Conservation (phyloP, 2,329 filamentous ascomycete species). For the Zasmidium angulare region DNA sequence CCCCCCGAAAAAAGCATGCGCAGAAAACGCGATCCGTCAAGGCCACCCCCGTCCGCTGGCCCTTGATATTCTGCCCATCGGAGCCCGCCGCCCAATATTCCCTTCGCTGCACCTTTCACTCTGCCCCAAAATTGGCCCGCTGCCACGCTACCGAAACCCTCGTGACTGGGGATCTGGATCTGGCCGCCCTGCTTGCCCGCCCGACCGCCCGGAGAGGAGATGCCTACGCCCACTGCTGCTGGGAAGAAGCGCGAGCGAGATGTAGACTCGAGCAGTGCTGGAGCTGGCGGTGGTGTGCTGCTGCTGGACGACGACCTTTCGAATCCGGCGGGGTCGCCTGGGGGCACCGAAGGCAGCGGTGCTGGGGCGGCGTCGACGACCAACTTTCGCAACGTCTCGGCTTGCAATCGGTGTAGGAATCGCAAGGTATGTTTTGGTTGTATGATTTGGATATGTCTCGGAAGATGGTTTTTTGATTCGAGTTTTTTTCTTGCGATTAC, state of each 20-base stretch:
- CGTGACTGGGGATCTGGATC: background rate
- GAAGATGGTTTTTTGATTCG: background rate
- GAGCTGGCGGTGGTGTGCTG: background rate
- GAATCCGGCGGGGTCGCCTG: constrained; percentile 11
- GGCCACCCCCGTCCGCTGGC: background rate
- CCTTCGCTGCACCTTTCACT: background rate
- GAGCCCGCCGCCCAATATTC: background rate
- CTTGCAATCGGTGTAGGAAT: constrained; percentile 87
- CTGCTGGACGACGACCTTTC: background rate
- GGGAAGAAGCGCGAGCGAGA: constrained; percentile 23
- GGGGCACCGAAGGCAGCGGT: constrained; percentile 5
- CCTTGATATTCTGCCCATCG: background rate
- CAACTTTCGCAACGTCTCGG: constrained; percentile 65
- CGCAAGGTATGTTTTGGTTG: too few species aligned
- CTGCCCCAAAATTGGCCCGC: too few species aligned
- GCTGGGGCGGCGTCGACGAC: constrained; percentile 58
- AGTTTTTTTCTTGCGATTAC: background rate
- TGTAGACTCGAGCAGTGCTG: constrained; percentile 5
- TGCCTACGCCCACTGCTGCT: background rate
- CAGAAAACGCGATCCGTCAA: background rate
- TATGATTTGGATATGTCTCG: too few species aligned
- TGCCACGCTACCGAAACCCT: too few species aligned
- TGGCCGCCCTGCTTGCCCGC: too few species aligned
- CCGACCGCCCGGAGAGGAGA: too few species aligned
- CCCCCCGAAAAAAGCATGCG: background rate